A percentile compares a stretch with the other conserved stretches of the same genome.
These are phyloP conservation scores for Cyclanthera cordifolia DNA, from an alignment of 306 rosid species.

Conservation along the genomic window DNA sequence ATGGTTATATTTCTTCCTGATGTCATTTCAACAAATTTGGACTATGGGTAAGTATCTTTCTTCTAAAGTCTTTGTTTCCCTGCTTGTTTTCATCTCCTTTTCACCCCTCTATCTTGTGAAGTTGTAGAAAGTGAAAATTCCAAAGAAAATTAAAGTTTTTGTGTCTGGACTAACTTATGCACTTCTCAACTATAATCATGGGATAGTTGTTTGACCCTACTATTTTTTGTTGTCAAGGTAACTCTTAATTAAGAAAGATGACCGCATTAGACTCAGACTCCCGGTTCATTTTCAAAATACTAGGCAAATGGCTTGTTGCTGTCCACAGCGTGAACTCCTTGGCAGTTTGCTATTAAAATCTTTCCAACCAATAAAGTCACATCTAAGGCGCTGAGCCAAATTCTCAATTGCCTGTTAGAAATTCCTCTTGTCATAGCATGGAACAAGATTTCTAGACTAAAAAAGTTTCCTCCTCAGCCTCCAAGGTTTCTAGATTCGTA, in stretches of 20 bases:
- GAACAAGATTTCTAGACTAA: no score
- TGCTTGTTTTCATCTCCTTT: neutral
- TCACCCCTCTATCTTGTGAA: neutral
- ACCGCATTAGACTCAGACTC: no score
- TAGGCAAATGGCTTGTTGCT: no score
- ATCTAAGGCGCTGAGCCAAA: neutral
- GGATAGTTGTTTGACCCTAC: no score
- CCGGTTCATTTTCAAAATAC: no score
- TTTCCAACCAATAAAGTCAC: neutral
- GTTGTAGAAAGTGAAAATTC: neutral
- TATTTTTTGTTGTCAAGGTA: no score
- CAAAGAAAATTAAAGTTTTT: neutral
- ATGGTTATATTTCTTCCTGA: neutral
- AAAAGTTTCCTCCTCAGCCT: neutral
- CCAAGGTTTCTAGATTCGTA: neutral
- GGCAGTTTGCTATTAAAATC: neutral
- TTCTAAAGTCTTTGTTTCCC: neutral
- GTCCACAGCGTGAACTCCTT: no score
- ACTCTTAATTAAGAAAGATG: no score
- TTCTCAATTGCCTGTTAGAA: no score
- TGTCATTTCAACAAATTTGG: neutral
- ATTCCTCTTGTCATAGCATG: no score
- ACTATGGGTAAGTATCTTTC: neutral
- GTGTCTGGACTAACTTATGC: no score
- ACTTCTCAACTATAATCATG: no score